phyloP scores from a whole-genome alignment of 257 asterid species.

The Nyctanthes arbortristis region DNA sequence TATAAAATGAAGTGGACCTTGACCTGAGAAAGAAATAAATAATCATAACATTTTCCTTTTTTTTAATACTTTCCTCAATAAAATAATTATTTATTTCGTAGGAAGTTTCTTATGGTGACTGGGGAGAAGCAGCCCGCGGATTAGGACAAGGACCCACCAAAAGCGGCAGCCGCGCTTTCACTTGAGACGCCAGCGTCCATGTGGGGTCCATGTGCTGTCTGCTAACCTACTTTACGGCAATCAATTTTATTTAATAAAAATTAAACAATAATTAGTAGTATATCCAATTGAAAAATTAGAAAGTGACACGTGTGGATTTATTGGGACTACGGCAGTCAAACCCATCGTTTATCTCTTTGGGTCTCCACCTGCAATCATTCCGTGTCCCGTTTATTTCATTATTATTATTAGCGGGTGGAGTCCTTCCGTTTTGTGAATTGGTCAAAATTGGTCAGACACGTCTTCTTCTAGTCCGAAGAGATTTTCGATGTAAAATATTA shows the following conservation, averaged over 20 bases:
- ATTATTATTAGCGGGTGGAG: too few relatives aligned
- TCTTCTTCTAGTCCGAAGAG: too few relatives aligned
- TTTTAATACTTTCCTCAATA: neutral
- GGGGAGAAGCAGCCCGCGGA: neutral
- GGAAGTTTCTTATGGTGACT: neutral
- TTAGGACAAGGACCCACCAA: slow-evolving; percentile 25
- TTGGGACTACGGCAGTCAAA: neutral
- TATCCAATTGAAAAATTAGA: neutral
- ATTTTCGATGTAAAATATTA: too few relatives aligned
- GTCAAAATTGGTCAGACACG: too few relatives aligned
- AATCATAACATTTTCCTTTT: too few relatives aligned
- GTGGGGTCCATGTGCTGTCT: slow-evolving; percentile 19
- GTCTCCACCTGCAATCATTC: too few relatives aligned
- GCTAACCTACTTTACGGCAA: neutral
- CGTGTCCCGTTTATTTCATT: too few relatives aligned
- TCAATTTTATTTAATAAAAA: neutral
- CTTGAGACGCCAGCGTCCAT: slow-evolving; percentile 11
- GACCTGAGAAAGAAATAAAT: neutral
- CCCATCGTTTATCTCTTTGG: neutral
- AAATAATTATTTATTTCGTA: neutral
- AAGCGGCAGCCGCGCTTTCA: slow-evolving; percentile 29
- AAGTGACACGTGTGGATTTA: neutral
- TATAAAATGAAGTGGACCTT: neutral
- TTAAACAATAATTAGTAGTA: neutral
- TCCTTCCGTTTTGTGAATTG: too few relatives aligned